A percentile compares a stretch with the other conserved stretches of the same genome.
Evolutionary conservation across 2,329 filamentous ascomycete genomes (phyloP).

Genomic region (Fusarium keratoplasticum): DNA sequence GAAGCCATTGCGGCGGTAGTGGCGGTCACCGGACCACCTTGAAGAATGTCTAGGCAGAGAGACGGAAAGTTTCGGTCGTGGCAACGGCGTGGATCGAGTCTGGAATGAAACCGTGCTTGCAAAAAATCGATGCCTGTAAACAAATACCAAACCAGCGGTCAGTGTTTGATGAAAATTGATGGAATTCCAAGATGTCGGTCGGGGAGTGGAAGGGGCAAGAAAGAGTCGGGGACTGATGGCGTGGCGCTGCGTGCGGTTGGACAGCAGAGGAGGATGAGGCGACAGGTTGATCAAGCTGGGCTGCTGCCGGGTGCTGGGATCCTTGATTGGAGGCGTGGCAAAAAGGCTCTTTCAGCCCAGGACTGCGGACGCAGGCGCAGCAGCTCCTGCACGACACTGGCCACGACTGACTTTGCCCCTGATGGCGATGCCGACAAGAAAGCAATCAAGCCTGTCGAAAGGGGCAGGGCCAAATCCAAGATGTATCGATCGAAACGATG

Average conservation of each 20-base stretch:
- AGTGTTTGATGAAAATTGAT: constrained; percentile 38
- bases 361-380: constrained; percentile 31
- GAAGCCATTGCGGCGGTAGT: constrained; percentile 74
- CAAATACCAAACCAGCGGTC: constrained; percentile 26
- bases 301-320: constrained; percentile 36
- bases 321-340: constrained; percentile 41
- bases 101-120: constrained; percentile 20
- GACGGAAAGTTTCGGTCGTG: constrained; percentile 22
- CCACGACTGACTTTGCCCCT: constrained; percentile 22
- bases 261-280: constrained; percentile 35
- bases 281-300: constrained; percentile 36
- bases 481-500: not conserved
- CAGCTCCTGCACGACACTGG: constrained; percentile 27
- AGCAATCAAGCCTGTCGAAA: constrained; percentile 7
- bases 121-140: constrained; percentile 40
- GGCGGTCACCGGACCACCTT: constrained; percentile 44
- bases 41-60: constrained; percentile 23
- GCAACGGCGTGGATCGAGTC: constrained; percentile 16
- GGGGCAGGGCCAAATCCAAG: not conserved
- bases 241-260: constrained; percentile 40
- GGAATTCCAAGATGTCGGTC: constrained; percentile 16
- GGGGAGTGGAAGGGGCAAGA: constrained; percentile 16
- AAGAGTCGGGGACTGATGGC: constrained; percentile 27
- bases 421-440: constrained; percentile 12
- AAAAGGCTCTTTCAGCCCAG: constrained; percentile 36